Evolutionary conservation across 768 basidiomycete genomes (phyloP).

Genomic region (Lyophyllum shimeji): DNA sequence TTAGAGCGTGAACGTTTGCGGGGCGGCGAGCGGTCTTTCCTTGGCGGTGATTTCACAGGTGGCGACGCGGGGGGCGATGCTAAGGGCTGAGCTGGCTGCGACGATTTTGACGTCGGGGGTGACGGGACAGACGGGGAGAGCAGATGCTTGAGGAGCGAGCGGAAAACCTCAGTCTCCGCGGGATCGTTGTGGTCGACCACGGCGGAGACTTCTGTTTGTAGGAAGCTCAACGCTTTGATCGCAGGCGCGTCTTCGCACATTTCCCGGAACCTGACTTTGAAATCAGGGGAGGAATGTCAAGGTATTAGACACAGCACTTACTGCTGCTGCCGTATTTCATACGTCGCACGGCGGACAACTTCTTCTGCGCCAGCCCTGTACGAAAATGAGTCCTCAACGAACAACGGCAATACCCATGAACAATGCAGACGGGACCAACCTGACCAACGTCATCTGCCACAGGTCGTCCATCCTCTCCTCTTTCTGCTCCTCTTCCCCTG

Average conservation of each 20-base stretch:
- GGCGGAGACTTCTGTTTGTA: conserved; percentile 66
- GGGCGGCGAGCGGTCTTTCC: conserved; percentile 34
- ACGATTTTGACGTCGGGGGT: too few relatives aligned
- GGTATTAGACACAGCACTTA: conserved; percentile 30
- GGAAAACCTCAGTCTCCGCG: conserved; percentile 62
- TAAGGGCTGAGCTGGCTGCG: conserved; percentile 14
- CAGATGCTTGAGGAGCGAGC: conserved; percentile 65
- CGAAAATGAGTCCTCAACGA: background rate
- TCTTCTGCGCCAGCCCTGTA: conserved; percentile 61
- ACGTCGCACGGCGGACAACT: conserved; percentile 62
- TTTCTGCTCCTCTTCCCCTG: conserved; percentile 26
- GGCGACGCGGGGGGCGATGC: conserved; percentile 4
- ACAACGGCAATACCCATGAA: background rate
- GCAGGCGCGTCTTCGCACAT: conserved; percentile 66
- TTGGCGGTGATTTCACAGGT: background rate
- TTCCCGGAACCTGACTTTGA: conserved; percentile 65
- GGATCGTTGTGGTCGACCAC: conserved; percentile 70
- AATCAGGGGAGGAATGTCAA: background rate
- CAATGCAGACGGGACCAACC: conserved; percentile 40
- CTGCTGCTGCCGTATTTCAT: conserved; percentile 72
- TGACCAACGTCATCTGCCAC: conserved; percentile 69
- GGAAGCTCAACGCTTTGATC: conserved; percentile 67
- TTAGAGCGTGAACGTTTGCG: conserved; percentile 46
- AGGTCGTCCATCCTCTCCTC: conserved; percentile 71
- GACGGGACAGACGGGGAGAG: conserved; percentile 38